Base-by-base conservation (phyloP, 805 yeast species). In the Pichia heedii region DNA sequence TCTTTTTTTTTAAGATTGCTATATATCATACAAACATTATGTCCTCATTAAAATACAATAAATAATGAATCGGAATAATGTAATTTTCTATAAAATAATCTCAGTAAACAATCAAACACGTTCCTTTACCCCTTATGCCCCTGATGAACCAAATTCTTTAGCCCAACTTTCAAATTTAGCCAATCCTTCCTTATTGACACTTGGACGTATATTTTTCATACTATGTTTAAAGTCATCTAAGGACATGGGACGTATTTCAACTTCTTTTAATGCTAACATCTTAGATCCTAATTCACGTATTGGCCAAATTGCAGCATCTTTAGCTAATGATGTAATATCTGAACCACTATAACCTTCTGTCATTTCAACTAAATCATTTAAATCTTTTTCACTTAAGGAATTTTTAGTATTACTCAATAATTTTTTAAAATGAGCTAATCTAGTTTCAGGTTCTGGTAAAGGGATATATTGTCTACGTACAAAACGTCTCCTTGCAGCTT, bases 251-350 rank as follows among this genome's bases (percentile, higher is more conserved):
- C 97, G 68, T 43, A 90, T 88, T 46, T 77, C 78, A 43, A 82
- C 85, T 30, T 86, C 79, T 2, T 85, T 71, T 1, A 80, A 74
- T 57, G 67, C 61, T 50, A 90, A 68, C 43, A 90, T 71, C 37
- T 81, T 79, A 46, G 90, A 97, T 2, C 97, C 97, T 21, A 90
- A 66, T 34, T 87, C 82, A 50, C 98, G 71, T 32, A 93, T 67
- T 2, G 98, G 97, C 1, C 96, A 96, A 97, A 90, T 89, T 1
- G 98, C 97, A 3, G 96, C 94, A 60, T 90, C 97, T 62, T 89
- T 93, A 2, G 97, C 95, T 47, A 90, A 63, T 1, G 96, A 89
- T 0, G 97, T 88, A 36, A 90, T 74, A 63, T 90, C 98, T 51
- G 93, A 81, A 2, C 96, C 96, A n/a, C 95, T 84, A 62, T 80